Evolutionary conservation across 108 stramenopile species (phyloP).

Genomic region (Skeletonema marinoi): DNA sequence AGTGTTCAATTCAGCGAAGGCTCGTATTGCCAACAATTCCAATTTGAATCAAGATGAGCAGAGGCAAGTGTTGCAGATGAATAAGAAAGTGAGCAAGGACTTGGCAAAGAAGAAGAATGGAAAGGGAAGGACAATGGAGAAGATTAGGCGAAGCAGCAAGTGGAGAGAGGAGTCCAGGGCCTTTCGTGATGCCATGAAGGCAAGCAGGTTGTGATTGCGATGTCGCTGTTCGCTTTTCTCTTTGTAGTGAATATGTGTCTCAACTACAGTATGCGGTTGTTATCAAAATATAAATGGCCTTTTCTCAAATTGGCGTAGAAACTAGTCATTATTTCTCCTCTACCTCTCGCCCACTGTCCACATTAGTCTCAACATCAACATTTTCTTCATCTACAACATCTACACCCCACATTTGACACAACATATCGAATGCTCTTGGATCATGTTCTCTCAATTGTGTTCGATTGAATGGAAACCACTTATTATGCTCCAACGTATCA

Average conservation of each 20-base stretch:
- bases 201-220: conserved; percentile 16
- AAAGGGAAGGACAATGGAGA: conserved; percentile 1
- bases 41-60: conserved; percentile 43
- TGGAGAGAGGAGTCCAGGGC: conserved; percentile 30
- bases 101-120: conserved; percentile 20
- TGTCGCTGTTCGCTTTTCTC: too few relatives aligned
- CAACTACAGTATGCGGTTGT: too few relatives aligned
- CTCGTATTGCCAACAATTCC: conserved; percentile 37
- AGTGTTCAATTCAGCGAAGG: conserved; percentile 45
- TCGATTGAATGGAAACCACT: conserved; percentile 91
- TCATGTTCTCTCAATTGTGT: conserved; percentile 77
- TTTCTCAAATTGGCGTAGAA: too few relatives aligned
- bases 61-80: conserved; percentile 20
- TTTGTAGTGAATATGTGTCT: too few relatives aligned
- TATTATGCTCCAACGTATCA: conserved; percentile 74
- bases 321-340: too few relatives aligned
- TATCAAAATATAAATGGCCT: too few relatives aligned
- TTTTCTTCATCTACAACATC: too few relatives aligned
- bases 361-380: too few relatives aligned
- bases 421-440: conserved; percentile 79
- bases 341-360: too few relatives aligned
- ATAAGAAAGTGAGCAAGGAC: conserved; percentile 34
- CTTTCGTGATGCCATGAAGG: conserved; percentile 48
- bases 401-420: conserved; percentile 78
- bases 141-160: conserved; percentile 32